Base-by-base conservation (phyloP, 1,284 basidiomycete species). In the Leccinum pachyderme region DNA sequence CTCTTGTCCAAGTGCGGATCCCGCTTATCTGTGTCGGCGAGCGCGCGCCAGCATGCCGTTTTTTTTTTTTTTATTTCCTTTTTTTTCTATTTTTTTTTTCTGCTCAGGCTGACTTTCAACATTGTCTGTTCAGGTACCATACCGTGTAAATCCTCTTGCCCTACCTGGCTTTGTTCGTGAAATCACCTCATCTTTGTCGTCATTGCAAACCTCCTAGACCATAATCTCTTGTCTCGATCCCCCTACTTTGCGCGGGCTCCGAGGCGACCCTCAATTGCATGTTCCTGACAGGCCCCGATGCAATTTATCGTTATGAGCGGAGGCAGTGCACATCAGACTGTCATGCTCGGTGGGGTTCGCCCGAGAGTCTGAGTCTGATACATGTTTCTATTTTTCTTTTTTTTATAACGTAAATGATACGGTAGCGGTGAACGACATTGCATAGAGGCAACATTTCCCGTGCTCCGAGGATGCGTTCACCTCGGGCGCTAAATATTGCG, bases 171-270 rank as follows among this genome's bases (percentile, higher is more conserved):
- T 47, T 55, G 27, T 47, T 57, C 49, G 54, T 54, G 55, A 35
- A 48, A 70, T 67, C 65, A 68, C 63, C 57, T 66, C 65, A 70
- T 59, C 48, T n/a, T 15, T 64, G 56, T 59, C 55, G 65, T 67
- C 43, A 29, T 29, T 22, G 28, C 28, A n/a, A 28, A 31, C 24
- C 24, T 4, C n/a, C 13, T 31, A 18, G 28, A 15, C 45, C n/a
- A 29, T 47, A 47, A 15, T 27, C 59, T 33, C 57, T 49, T 43
- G 31, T 47, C 51, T 51, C 11, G 50, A 29, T 53, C 29, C 48
- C 18, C 48, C 49, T 55, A 55, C 55, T 53, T 22, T 59, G 69
- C 66, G 66, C 66, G 70, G 70, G 18, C 47, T 70, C 66, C 69
- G 70, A 72, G 67, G 70, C 47, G 53, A 58, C 63, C 50, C 55